phyloP scores from a whole-genome alignment of 768 basidiomycete species.

The Trametes villosa region DNA sequence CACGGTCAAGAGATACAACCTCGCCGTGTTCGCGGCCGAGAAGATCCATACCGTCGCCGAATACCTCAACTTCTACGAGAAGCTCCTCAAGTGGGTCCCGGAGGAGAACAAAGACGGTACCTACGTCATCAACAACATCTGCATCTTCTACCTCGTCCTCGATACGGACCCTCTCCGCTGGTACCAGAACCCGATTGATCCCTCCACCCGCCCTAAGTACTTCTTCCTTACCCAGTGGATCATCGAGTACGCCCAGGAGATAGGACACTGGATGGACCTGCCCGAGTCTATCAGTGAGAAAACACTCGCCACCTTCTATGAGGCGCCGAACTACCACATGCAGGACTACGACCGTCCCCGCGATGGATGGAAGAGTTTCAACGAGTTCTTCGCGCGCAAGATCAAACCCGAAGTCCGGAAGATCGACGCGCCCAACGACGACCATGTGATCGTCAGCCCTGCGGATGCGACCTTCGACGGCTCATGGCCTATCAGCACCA shows the following conservation, averaged over 20 bases:
- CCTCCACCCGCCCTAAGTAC: conserved; percentile 8
- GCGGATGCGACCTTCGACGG: conserved; percentile 24
- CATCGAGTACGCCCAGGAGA: conserved; percentile 24
- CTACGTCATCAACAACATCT: conserved; percentile 21
- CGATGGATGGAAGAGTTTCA: conserved; percentile 30
- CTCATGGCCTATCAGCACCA: conserved; percentile 17
- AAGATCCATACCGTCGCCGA: conserved; percentile 20
- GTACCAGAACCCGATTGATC: conserved; percentile 18
- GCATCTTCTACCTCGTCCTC: conserved; percentile 28
- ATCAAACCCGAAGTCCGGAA: conserved; percentile 18
- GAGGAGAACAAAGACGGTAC: conserved; percentile 11
- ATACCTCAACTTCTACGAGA: conserved; percentile 21
- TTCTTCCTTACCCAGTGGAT: conserved; percentile 24
- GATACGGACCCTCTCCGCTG: conserved; percentile 9
- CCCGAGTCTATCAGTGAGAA: conserved; percentile 18
- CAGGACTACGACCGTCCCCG: conserved; percentile 18
- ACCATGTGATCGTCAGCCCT: conserved; percentile 18
- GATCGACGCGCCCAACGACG: conserved; percentile 2
- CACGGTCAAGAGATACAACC: conserved; percentile 1
- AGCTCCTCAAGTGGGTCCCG: conserved; percentile 22
- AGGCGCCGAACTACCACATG: conserved; percentile 19
- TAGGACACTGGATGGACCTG: conserved; percentile 24
- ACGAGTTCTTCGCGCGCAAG: conserved; percentile 28
- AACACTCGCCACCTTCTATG: conserved; percentile 16
- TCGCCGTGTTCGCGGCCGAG: conserved; percentile 16